Evolutionary conservation across 257 asterid genomes (phyloP), one percentile per base, ranked within the genome.

Genomic region (Lithospermum erythrorhizon): DNA sequence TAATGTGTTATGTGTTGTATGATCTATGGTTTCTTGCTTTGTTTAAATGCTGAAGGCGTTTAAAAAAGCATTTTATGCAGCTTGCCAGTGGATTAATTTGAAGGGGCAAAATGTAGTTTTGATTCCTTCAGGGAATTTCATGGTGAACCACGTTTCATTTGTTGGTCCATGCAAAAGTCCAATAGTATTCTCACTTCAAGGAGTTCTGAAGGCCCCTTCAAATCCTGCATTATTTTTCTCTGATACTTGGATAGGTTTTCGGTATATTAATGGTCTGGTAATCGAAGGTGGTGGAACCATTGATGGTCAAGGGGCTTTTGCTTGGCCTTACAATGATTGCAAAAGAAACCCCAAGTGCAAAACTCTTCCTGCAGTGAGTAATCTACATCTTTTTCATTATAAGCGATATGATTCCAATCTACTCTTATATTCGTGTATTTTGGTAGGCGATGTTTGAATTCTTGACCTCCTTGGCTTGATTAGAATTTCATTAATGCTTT

Each of bases 311-410:
- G 94, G 94, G 17, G 82, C 66, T 30, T 16, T 21, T 24, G 56
- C 71, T 0, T 84, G 89, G 94, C 11, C 65, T 47, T 84, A 82
- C 55, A 82, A 84, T 11, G 89, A 84, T 58, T 85, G 89, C 65
- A 65, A 61, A 24, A 41, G 53, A 3, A 82, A 85, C 48, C 76
- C 77, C 20, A 16, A 27, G 2, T 85, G 94, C 24, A 62, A 70
- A 1, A 82, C 78, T 63, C 66, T 85, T 3, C 83, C 89, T 0
- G 83, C 85, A 1, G 87, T 84, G 74, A 77, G 72, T 41, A 35
- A 0, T 35, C 47, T 35, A 3, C 7, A 0, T 35, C 47, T 6
- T 35, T 9, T 35, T 9, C 47, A 3, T 35, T 35, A 27, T 27
- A 3, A 27, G 32, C 32, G 32, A 27, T 27, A 27, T 6, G 14